These are phyloP conservation scores for Axilococcus clingmanii DNA, from an alignment of 139 green algal genomes.

Conservation along the genomic window DNA sequence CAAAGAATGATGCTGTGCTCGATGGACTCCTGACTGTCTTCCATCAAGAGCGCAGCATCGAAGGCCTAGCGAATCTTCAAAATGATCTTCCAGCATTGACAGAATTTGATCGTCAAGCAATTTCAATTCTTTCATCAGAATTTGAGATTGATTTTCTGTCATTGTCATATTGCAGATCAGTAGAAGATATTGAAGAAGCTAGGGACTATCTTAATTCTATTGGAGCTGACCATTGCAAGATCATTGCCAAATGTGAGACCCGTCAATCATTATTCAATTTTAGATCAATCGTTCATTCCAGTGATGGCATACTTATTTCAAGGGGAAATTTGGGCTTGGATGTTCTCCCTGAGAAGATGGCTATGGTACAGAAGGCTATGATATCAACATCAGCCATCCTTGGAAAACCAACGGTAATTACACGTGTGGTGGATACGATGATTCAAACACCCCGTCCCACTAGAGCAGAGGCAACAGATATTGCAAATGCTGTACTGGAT, in stretches of 20 bases:
- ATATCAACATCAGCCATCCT: slow-evolving; percentile 68
- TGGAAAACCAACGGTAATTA: slow-evolving; percentile 79
- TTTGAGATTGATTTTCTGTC: slow-evolving; percentile 59
- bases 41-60: slow-evolving; percentile 63
- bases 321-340: slow-evolving; percentile 84
- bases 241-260: slow-evolving; percentile 79
- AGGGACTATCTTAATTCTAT: slow-evolving; percentile 62
- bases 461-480: slow-evolving; percentile 81
- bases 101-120: slow-evolving; percentile 57
- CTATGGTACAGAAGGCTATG: slow-evolving; percentile 64
- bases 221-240: slow-evolving; percentile 51
- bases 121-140: slow-evolving; percentile 22
- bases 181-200: slow-evolving; percentile 61
- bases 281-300: slow-evolving; percentile 55
- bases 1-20: slow-evolving; percentile 59
- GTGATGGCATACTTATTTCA: slow-evolving; percentile 81
- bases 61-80: slow-evolving; percentile 62
- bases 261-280: slow-evolving; percentile 61
- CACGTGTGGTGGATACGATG: slow-evolving; percentile 88
- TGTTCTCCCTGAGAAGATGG: slow-evolving; percentile 81
- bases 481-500: slow-evolving; percentile 85
- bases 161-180: slow-evolving; percentile 40
- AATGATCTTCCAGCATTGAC: slow-evolving; percentile 72
- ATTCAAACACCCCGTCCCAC: slow-evolving; percentile 68
- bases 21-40: slow-evolving; percentile 88